Evolutionary conservation across 2,329 filamentous ascomycete species (phyloP), one percentile per base, ranked within the genome.

Genomic region (Ophiostoma novo-ulmi): DNA sequence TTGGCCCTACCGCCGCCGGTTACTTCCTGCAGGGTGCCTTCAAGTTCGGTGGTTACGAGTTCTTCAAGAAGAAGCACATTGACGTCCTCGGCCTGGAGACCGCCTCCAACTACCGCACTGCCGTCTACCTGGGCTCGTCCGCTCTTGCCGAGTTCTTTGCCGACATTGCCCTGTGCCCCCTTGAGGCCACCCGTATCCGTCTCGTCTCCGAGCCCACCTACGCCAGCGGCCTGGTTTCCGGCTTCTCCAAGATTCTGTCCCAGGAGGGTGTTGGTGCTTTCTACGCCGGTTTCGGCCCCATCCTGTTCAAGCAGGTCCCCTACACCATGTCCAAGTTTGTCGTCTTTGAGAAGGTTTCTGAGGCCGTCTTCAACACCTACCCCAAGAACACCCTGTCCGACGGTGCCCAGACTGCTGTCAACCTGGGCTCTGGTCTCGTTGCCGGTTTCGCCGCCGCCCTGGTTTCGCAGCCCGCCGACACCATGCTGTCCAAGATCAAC

Each of bases 281-380:
- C 86, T 93, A 93, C 85, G 89, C 89, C 79, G 91, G 91, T 77
- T 93, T 94, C 84, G 91, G 91, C 74, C 89, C 89, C 75, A 91
- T 91, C 77, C 82, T 91, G 76, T 90, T 91, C 86, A 91, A 91
- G 84, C 89, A 92, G 85, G 88, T 94, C 76, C 91, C 91, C 75
- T 94, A 94, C 85, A 94, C 91, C 80, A 92, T 93, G 89, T 85
- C 91, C 85, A 93, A 93, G 84, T 94, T 94, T 84, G 91, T 93
- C 82, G 91, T 92, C 76, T 93, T 88, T 85, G 91, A 94, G 84
- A 93, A 93, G 85, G 89, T 91, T 76, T 83, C 86, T 76, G 91
- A 93, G 83, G 76, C 83, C 74, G 80, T 89, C 82, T 93, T 88
- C 85, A 78, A 81, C 76, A 75, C 79, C 71, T 79, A 91, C 78